Percentiles rank a stretch among this genome's conserved stretches.
phyloP scores from a whole-genome alignment of 805 yeast genomes.

The Diddensiella caesifluorescens region DNA sequence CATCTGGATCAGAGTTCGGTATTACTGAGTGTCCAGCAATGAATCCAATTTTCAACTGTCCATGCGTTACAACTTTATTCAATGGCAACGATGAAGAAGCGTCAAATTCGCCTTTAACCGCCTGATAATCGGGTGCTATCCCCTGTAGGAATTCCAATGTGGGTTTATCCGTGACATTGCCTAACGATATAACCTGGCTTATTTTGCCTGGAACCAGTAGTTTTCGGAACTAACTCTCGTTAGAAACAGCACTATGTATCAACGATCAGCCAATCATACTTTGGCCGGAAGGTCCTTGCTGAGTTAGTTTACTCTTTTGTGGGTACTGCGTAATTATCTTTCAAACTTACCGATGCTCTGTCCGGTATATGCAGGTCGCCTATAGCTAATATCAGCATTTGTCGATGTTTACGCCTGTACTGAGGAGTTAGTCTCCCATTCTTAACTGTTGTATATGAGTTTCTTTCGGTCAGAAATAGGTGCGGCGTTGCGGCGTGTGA shows the following conservation, averaged over 20 bases:
- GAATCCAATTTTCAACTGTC: slow-evolving; percentile 72
- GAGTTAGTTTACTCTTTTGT: slow-evolving; percentile 1
- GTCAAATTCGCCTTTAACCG: slow-evolving; percentile 83
- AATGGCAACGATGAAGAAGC: slow-evolving; percentile 50
- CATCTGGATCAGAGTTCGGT: slow-evolving; percentile 83
- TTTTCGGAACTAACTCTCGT: slow-evolving; percentile 50
- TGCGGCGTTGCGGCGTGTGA: too few species aligned
- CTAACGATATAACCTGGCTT: slow-evolving; percentile 76
- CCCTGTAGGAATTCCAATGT: slow-evolving; percentile 60
- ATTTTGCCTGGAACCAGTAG: slow-evolving; percentile 81
- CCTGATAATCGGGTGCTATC: slow-evolving; percentile 64
- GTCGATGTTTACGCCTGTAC: too few species aligned
- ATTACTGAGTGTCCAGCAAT: slow-evolving; percentile 79
- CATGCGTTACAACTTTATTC: slow-evolving; percentile 60
- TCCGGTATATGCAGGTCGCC: slow-evolving; percentile 63
- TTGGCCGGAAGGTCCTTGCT: slow-evolving; percentile 8
- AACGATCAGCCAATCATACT: too few species aligned
- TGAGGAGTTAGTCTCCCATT: too few species aligned
- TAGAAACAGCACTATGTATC: too few species aligned
- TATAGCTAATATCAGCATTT: slow-evolving; percentile 70
- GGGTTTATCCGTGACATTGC: slow-evolving; percentile 65
- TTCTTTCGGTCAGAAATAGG: too few species aligned
- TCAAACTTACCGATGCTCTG: slow-evolving; percentile 5
- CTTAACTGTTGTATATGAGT: too few species aligned
- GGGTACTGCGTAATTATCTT: neutral